Evolutionary conservation across 345 rosid genomes (phyloP).

Genomic region (Gossypium mustelinum): DNA sequence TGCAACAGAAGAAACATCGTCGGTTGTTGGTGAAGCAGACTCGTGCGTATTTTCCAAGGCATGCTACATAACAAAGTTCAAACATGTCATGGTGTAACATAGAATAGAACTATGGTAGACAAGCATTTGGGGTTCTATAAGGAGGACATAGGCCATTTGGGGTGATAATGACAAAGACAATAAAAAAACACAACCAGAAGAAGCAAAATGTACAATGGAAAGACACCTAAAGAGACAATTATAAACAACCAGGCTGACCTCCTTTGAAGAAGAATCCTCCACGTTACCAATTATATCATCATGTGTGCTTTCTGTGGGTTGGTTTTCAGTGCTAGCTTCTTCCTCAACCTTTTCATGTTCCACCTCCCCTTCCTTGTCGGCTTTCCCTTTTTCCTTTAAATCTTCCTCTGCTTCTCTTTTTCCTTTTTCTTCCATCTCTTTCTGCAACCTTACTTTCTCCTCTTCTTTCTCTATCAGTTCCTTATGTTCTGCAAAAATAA

Average conservation of each 20-base stretch:
- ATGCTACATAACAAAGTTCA: conserved; percentile 33
- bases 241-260: conserved; percentile 39
- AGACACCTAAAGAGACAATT: neutral
- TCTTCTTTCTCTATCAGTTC: conserved; percentile 83
- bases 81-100: conserved; percentile 7
- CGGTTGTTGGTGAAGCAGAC: conserved; percentile 27
- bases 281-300: conserved; percentile 45
- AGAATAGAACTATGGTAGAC: neutral
- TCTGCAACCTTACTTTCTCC: conserved; percentile 64
- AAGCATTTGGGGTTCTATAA: neutral
- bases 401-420: conserved; percentile 65
- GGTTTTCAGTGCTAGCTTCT: conserved; percentile 26
- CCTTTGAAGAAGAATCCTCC: conserved; percentile 48
- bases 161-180: conserved; percentile 1
- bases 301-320: conserved; percentile 25
- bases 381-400: conserved; percentile 30
- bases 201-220: neutral
- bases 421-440: conserved; percentile 73
- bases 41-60: conserved; percentile 29
- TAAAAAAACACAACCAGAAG: conserved; percentile 1
- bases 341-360: conserved; percentile 32
- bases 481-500: conserved; percentile 51
- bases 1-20: conserved; percentile 34
- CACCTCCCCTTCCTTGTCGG: conserved; percentile 33
- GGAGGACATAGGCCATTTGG: conserved; percentile 8